Evolutionary conservation across 257 asterid genomes (phyloP).

Genomic region (Solanum lycopersicoides): DNA sequence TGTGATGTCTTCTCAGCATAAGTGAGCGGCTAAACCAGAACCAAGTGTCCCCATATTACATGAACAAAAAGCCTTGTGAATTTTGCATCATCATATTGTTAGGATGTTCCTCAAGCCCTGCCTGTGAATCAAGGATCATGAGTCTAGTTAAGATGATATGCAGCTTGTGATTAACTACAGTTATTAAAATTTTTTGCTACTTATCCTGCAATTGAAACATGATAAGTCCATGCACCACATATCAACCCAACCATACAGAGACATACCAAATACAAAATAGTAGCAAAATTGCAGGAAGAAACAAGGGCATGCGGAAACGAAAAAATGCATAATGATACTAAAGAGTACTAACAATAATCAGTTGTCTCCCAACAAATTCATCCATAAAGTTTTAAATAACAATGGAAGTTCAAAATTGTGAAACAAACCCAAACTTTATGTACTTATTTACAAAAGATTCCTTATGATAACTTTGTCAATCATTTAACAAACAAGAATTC

Average conservation of each 20-base stretch:
- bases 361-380: neutral
- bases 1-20: neutral
- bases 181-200: neutral
- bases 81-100: neutral
- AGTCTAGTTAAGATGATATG: neutral
- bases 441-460: neutral
- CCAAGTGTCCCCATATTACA: neutral
- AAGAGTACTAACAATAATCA: neutral
- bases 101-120: neutral
- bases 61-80: neutral
- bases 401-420: neutral
- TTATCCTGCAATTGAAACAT: neutral
- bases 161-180: neutral
- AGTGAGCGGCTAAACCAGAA: neutral
- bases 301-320: neutral
- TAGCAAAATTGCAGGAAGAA: neutral
- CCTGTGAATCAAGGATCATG: neutral
- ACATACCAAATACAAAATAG: neutral
- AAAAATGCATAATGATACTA: neutral
- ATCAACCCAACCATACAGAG: neutral
- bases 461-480: neutral
- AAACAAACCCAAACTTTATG: neutral
- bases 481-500: neutral
- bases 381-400: neutral
- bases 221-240: neutral